phyloP scores from a whole-genome alignment of 257 asterid genomes.

The Anisodus tanguticus region DNA sequence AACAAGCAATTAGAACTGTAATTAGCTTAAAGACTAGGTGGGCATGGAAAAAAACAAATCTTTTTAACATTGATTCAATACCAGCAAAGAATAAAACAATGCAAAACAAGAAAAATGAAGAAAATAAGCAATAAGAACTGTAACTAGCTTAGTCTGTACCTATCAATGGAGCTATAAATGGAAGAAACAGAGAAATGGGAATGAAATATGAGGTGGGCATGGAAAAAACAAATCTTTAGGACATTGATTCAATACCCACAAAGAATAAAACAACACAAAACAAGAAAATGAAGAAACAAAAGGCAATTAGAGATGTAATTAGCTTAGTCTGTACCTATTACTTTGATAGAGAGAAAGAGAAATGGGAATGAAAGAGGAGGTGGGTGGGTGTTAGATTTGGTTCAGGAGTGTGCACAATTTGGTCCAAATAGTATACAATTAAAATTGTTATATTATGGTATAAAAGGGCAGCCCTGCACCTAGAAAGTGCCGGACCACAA shows the following conservation, averaged over 20 bases:
- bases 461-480: too few relatives aligned
- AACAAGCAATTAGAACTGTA: background rate
- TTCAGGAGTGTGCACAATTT: too few relatives aligned
- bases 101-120: background rate
- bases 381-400: background rate
- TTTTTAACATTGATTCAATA: background rate
- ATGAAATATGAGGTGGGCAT: background rate
- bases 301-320: background rate
- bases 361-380: background rate
- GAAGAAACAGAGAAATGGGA: background rate
- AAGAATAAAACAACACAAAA: background rate
- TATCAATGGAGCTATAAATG: background rate
- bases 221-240: background rate
- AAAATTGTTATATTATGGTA: too few relatives aligned
- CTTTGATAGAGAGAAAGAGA: background rate
- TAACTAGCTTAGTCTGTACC: background rate
- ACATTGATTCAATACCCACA: background rate
- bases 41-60: background rate
- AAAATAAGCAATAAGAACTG: background rate
- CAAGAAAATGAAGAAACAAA: slow-evolving; percentile 6
- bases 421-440: too few relatives aligned
- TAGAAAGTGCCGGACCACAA: too few relatives aligned
- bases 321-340: slow-evolving; percentile 11
- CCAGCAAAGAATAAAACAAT: background rate
- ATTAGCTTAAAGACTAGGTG: background rate